Evolutionary conservation across 257 asterid species (phyloP), one percentile per base, ranked within the genome.

Genomic region (Nicotiana tomentosiformis): DNA sequence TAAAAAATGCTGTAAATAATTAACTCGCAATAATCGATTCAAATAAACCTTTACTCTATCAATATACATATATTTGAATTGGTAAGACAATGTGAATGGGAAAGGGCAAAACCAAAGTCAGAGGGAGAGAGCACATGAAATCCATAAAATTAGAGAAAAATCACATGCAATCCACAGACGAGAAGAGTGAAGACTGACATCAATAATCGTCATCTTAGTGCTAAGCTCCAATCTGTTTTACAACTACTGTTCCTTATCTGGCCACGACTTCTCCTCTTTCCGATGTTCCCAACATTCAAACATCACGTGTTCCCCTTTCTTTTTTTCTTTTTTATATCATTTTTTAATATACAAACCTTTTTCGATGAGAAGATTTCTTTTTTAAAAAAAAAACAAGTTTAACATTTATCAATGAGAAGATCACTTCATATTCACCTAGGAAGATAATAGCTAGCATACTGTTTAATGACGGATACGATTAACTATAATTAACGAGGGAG

Each of bases 241-340:
- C 80, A 74, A 72, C 72, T 11, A 87, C 76, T 30, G 20, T 46
- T 39, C 82, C 89, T 67, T 84, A 62, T 89, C 89, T 90, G 90
- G 83, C 90, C 88, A 86, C 88, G 81, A 85, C 83, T 82, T 86
- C 67, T 37, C 88, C 84, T 82, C 90, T 88, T 86, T 84, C 78
- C 84, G 5, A 86, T 89, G 91, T 83, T 43, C 78, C 90, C 86
- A 85, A 88, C 87, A 84, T 86, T 87, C 90, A 86, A 87, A 89
- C 92, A 87, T 83, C 85, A 83, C 86, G 61, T 68, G 62, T 64
- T 80, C 33, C 8, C 56, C 58, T 17, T 9, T 10, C 16, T 46
- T 17, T 26, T 20, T 26, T 80, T 29, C 29, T 5, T 32, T 61
- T 70, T 10, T 37, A n/a, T 69, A 69, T 2, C 12, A 37, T 69